Base-by-base conservation (phyloP, 129 eudicot species). In the Sambucus nigra region DNA sequence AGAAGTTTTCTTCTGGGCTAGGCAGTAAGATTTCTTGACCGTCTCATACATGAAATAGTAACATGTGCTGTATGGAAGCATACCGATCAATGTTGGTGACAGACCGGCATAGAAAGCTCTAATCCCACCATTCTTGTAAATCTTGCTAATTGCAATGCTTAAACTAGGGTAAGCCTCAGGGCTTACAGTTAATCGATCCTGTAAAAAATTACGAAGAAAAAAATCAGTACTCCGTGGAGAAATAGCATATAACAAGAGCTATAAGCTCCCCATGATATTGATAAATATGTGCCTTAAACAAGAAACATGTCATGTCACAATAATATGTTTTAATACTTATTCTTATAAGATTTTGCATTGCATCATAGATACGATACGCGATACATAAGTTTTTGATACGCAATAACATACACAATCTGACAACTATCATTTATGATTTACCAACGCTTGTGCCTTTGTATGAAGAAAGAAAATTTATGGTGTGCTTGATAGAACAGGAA, bases 21-120 rank as follows among this genome's bases (percentile, higher is more conserved):
- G 48, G 76, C 98, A 89, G 53, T 84, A 89, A 21, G 93, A 73
- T 27, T 66, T 85, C 77, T 84, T 89, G 75, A 85, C 59, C 3
- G 87, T 81, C 60, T 89, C 98, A 22, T 89, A 89, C 98, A 89
- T 89, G 76, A 84, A 89, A 65, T 89, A 89, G 81, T 76, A 89
- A 60, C 98, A 89, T 0, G 98, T 89, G 65, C 98, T 84, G 71
- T 89, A 89, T 5, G 98, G 98, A 53, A 89, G 81, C 95, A 89
- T 89, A 41, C 98, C 98, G 13, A 89, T 73, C 59, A 89, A 73
- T 18, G 98, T 89, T 21, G 98, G 98, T 5, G 77, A 67, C 45
- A 89, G 67, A 45, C 98, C 98, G 14, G 95, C 74, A 65, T 89
- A 89, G 51, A 89, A 68, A 62, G 74, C 86, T 27, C 86, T 65